Percentiles rank a stretch among this genome's conserved stretches.
phyloP scores from a whole-genome alignment of 176 grass and related monocot genomes.

The Triticum aestivum region DNA sequence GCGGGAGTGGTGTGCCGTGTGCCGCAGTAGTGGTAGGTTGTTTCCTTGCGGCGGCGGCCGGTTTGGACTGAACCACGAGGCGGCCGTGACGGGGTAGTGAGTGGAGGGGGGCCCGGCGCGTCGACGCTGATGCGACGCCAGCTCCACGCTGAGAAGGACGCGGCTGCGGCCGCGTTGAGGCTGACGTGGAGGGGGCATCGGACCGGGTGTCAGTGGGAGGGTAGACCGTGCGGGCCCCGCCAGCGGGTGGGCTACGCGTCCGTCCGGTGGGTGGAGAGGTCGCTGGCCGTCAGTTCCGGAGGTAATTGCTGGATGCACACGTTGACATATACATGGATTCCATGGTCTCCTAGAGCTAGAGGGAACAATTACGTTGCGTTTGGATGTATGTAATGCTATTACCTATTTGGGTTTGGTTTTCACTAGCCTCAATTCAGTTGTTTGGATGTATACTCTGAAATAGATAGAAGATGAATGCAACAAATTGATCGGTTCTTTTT shows the following conservation, averaged over 20 bases:
- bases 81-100: background rate
- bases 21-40: no score
- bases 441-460: no score
- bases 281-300: background rate
- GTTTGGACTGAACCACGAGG: slow-evolving; percentile 21
- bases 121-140: slow-evolving; percentile 53
- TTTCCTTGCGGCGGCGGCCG: slow-evolving; percentile 18
- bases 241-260: slow-evolving; percentile 26
- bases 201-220: slow-evolving; percentile 22
- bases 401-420: no score
- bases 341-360: no score
- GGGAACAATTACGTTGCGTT: no score
- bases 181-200: slow-evolving; percentile 16
- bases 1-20: background rate
- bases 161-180: slow-evolving; percentile 6
- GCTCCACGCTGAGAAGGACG: slow-evolving; percentile 49
- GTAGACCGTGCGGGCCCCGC: background rate
- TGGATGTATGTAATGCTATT: no score
- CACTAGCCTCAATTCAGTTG: no score
- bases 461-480: no score
- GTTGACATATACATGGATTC: no score
- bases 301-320: background rate
- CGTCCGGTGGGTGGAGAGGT: slow-evolving; percentile 15
- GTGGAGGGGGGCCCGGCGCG: background rate
- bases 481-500: no score